A percentile compares a stretch with the other conserved stretches of the same genome.
phyloP scores from a whole-genome alignment of 2,329 filamentous ascomycete species.

The Aureobasidium zeae region DNA sequence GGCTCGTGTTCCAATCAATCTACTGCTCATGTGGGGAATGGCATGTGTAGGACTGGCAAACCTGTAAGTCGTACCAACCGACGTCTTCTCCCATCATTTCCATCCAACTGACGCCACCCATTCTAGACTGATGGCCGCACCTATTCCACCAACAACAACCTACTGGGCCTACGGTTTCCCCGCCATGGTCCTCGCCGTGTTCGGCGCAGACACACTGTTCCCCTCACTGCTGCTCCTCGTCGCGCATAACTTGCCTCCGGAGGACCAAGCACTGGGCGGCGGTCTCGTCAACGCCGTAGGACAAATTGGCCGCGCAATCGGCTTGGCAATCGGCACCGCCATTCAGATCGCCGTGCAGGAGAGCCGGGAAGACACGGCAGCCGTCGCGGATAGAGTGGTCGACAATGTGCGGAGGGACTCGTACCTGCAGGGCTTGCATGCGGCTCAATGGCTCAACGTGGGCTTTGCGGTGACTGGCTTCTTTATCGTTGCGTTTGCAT shows the following conservation, averaged over 20 bases:
- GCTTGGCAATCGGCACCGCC: slow-evolving; percentile 55
- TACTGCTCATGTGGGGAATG: slow-evolving; percentile 51
- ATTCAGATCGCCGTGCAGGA: slow-evolving; percentile 51
- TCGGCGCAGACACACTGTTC: slow-evolving; percentile 59
- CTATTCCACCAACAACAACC: slow-evolving; percentile 49
- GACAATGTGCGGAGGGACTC: slow-evolving; percentile 22
- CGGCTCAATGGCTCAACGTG: slow-evolving; percentile 34
- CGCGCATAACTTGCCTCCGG: slow-evolving; percentile 50
- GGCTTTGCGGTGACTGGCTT: slow-evolving; percentile 29
- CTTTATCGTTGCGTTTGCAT: slow-evolving; percentile 27
- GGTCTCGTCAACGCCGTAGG: slow-evolving; percentile 59
- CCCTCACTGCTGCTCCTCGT: slow-evolving; percentile 58
- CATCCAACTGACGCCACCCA: background rate
- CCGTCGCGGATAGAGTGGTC: no score
- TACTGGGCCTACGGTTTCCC: slow-evolving; percentile 61
- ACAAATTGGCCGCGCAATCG: slow-evolving; percentile 57
- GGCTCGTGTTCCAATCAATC: slow-evolving; percentile 47
- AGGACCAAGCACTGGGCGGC: slow-evolving; percentile 59
- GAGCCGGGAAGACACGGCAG: slow-evolving; percentile 26
- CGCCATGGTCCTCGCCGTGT: slow-evolving; percentile 56
- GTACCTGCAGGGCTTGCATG: slow-evolving; percentile 31
- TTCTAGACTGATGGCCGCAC: slow-evolving; percentile 48
- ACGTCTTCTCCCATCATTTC: background rate
- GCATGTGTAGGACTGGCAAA: slow-evolving; percentile 46
- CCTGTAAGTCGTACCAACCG: slow-evolving; percentile 27